A percentile compares a stretch with the other conserved stretches of the same genome.
phyloP scores from a whole-genome alignment of 31 red algal genomes.

The Porphyra umbilicalis region DNA sequence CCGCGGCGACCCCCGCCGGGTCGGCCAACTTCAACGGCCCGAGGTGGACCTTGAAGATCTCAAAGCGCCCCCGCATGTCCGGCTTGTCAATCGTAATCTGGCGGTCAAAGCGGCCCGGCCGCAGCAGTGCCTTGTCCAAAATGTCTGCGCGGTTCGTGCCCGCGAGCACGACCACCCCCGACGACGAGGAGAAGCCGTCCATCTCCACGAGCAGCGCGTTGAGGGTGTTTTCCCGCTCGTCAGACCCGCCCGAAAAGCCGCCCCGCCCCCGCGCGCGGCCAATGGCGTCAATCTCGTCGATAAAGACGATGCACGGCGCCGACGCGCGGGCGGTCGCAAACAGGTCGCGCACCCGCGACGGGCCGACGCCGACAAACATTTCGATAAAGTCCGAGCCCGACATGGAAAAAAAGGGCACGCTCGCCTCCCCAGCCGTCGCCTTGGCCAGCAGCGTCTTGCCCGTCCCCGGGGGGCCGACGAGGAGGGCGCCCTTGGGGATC shows the following conservation, averaged over 20 bases:
- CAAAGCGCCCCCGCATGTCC: constrained; percentile 85
- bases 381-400: constrained; percentile 99
- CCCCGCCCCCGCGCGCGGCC: constrained; percentile 86
- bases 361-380: constrained; percentile 99
- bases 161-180: constrained; percentile 89
- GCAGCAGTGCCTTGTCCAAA: constrained; percentile 89
- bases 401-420: constrained; percentile 98
- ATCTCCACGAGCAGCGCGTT: constrained; percentile 99
- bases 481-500: constrained; percentile 97
- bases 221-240: constrained; percentile 98
- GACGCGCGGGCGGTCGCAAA: constrained; percentile 82
- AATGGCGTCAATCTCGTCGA: constrained; percentile 99
- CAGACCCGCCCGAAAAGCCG: constrained; percentile 90
- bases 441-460: constrained; percentile 98
- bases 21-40: constrained; percentile 62
- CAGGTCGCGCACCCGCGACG: constrained; percentile 89
- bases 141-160: constrained; percentile 98
- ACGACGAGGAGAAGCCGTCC: constrained; percentile 90
- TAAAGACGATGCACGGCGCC: constrained; percentile 98
- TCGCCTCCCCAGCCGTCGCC: constrained; percentile 93
- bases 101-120: constrained; percentile 98
- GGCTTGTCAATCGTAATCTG: constrained; percentile 98
- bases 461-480: constrained; percentile 96
- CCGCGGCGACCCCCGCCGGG: constrained; percentile 3
- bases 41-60: constrained; percentile 97